Base-by-base conservation (phyloP, 208 protist genomes). In the Angomonas desouzai region DNA sequence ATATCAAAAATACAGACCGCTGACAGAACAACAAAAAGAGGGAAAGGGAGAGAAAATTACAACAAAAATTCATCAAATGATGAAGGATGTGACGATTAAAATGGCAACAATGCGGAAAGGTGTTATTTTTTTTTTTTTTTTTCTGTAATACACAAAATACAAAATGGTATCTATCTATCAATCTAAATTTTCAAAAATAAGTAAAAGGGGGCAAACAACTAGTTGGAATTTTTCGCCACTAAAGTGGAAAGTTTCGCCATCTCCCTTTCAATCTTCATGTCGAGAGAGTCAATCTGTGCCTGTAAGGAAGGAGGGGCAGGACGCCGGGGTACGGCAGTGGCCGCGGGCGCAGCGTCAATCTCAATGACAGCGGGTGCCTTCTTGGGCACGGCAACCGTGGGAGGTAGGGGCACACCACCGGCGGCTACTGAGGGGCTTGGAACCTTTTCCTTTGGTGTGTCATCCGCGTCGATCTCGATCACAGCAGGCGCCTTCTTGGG, bases 261-360 rank as follows among this genome's bases (percentile, higher is more conserved):
- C 18, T 57, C 51, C 22, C 6, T 27, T 33, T 48, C 45, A 11
- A 64, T 53, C 23, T 64, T 30, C 36, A 7, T 3, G 43, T 64
- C 58, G 2, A 64, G 6, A n/a, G 23, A 47, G 18, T 32, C 58
- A 10, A 64, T 22, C 58, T 55, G 32, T 28, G 51, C 66, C 57
- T 59, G 34, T 1, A 70, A 29, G 7, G 57, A 51, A 6, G 66
- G 57, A 9, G 66, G 57, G 1, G 58, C 49, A 18, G 66, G 66
- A 9, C 55, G 48, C 2, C 11, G 18, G 11, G 66, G 66, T 3
- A 68, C 64, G 1, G 7, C 55, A 6, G 29, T 6, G 6, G 55
- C 3, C 13, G 29, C 28, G 10, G 51, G 55, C 6, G 29, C 25
- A 40, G 36, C 36, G 13, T 40, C 36, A 23, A 30, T 32, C 63